Conservation (phyloP, 2,329 filamentous ascomycete species). For the Blastomyces emzantsi region DNA sequence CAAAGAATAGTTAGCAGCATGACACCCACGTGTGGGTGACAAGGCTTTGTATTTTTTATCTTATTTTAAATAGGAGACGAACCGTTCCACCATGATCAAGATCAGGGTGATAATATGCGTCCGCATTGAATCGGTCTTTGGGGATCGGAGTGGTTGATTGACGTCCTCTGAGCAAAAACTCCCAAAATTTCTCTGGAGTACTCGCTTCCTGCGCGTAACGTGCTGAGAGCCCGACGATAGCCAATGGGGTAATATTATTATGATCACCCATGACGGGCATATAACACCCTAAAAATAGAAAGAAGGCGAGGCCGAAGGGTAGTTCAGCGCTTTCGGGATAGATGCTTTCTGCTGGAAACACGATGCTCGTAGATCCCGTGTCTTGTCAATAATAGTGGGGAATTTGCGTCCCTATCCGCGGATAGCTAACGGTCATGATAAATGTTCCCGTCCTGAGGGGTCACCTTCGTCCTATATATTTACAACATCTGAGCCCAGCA, state of each 20-base stretch:
- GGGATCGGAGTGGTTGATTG: constrained; percentile 29
- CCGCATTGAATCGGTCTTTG: constrained; percentile 27
- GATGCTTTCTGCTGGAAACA: background rate
- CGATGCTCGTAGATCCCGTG: background rate
- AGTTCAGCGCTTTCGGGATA: background rate
- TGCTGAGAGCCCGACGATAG: constrained; percentile 30
- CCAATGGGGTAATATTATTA: constrained; percentile 12
- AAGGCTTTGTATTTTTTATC: background rate
- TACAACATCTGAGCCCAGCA: background rate
- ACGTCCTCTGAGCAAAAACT: constrained; percentile 25
- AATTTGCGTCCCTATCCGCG: background rate
- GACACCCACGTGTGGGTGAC: background rate
- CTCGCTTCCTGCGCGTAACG: constrained; percentile 28
- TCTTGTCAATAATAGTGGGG: background rate
- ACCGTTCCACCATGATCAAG: constrained; percentile 28
- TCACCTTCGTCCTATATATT: background rate
- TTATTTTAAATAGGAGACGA: constrained; percentile 9
- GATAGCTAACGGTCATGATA: background rate
- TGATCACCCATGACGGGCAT: background rate
- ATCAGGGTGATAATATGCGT: constrained; percentile 33
- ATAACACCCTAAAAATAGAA: background rate
- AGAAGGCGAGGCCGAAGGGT: background rate
- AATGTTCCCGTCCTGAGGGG: background rate
- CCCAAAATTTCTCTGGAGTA: constrained; percentile 27
- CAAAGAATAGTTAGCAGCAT: constrained; percentile 6